Evolutionary conservation across 2,329 filamentous ascomycete species (phyloP).

Genomic region (Epicoccum sorghinum): DNA sequence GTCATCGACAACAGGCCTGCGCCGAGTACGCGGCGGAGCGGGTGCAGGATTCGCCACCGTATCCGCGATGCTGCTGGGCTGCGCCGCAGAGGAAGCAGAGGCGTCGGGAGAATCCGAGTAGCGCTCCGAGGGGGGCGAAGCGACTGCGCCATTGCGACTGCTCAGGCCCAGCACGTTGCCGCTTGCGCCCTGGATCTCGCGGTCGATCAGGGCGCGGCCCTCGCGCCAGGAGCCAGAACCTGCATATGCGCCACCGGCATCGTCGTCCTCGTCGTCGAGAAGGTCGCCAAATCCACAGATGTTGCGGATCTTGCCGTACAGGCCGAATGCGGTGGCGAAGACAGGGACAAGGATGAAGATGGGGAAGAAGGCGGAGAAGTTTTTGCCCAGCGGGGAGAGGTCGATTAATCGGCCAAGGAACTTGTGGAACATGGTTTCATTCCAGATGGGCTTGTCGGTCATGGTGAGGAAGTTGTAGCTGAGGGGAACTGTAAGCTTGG

Average conservation of each 20-base stretch:
- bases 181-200: constrained; percentile 65
- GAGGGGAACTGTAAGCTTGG: constrained; percentile 88
- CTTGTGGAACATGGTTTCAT: constrained; percentile 80
- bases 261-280: constrained; percentile 73
- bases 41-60: background rate
- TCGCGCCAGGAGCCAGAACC: constrained; percentile 89
- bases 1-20: constrained; percentile 51
- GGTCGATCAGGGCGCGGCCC: constrained; percentile 86
- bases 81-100: constrained; percentile 12
- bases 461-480: constrained; percentile 98
- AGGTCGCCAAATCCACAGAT: constrained; percentile 80
- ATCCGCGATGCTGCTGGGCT: constrained; percentile 14
- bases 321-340: constrained; percentile 81
- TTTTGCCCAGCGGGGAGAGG: constrained; percentile 78
- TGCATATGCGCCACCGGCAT: constrained; percentile 61
- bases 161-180: constrained; percentile 43
- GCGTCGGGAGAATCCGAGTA: constrained; percentile 30
- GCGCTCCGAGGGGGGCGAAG: constrained; percentile 26
- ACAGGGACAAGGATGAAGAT: constrained; percentile 87
- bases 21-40: constrained; percentile 15
- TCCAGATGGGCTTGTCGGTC: constrained; percentile 73
- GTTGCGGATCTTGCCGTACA: constrained; percentile 82
- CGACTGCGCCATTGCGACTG: constrained; percentile 16
- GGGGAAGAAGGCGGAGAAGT: constrained; percentile 89
- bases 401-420: constrained; percentile 86